Evolutionary conservation across 768 basidiomycete species (phyloP).

Genomic region (Trametes punicea): DNA sequence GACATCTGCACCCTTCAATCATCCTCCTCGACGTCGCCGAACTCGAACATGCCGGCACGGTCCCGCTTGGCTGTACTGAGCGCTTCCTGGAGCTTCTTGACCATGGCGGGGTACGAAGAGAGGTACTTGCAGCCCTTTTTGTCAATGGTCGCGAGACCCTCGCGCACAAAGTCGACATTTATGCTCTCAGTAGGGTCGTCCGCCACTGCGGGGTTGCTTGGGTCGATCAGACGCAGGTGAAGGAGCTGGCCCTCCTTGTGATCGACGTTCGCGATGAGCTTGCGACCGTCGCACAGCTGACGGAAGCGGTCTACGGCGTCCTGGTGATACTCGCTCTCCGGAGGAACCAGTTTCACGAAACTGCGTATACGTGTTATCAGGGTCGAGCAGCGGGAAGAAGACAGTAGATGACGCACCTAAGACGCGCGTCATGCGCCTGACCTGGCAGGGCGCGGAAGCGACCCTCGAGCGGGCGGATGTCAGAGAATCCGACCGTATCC

Average conservation of each 20-base stretch:
- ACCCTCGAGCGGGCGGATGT: constrained; percentile 84
- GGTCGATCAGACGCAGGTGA: constrained; percentile 92
- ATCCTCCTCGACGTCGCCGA: constrained; percentile 88
- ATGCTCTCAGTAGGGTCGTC: constrained; percentile 73
- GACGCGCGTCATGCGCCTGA: constrained; percentile 91
- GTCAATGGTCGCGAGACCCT: constrained; percentile 83
- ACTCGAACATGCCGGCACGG: constrained; percentile 83
- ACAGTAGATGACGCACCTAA: constrained; percentile 52
- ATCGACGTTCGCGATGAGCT: constrained; percentile 95
- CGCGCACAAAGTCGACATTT: constrained; percentile 86
- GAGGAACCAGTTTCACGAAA: constrained; percentile 79
- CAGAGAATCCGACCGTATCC: constrained; percentile 77
- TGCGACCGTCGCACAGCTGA: constrained; percentile 83
- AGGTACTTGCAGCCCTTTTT: constrained; percentile 74
- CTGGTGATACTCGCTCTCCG: constrained; percentile 80
- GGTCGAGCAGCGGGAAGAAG: neutral
- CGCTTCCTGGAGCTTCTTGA: constrained; percentile 61
- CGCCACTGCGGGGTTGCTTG: constrained; percentile 63
- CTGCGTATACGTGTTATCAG: constrained; percentile 36
- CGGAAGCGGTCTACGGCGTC: constrained; percentile 90
- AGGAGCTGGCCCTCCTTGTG: constrained; percentile 72
- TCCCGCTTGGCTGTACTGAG: constrained; percentile 65
- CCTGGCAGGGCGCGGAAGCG: constrained; percentile 88
- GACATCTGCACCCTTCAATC: constrained; percentile 35
- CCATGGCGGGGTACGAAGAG: constrained; percentile 61